Conservation (phyloP, 2,329 filamentous ascomycete species). For the Aspergillus sojae region DNA sequence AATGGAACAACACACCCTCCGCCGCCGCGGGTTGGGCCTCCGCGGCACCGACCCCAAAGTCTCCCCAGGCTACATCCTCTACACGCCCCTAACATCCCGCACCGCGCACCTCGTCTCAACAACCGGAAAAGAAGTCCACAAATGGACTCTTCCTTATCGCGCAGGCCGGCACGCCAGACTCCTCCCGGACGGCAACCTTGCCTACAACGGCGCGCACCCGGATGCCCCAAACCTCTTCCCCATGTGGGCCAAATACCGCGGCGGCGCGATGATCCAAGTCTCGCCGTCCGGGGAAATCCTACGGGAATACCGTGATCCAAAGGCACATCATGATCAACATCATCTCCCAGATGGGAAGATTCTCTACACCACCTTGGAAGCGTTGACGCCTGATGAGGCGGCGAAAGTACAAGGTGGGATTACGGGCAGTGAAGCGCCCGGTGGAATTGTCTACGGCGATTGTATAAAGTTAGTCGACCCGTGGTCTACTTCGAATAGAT, state of each 20-base stretch:
- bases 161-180: conserved; percentile 50
- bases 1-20: conserved; percentile 50
- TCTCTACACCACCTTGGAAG: conserved; percentile 48
- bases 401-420: conserved; percentile 45
- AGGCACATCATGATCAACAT: conserved; percentile 52
- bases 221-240: conserved; percentile 43
- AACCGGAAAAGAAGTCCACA: conserved; percentile 46
- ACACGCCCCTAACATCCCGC: conserved; percentile 45
- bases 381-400: conserved; percentile 40
- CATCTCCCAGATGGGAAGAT: conserved; percentile 48
- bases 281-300: conserved; percentile 42
- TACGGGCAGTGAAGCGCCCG: conserved; percentile 37
- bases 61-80: conserved; percentile 47
- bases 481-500: conserved; percentile 19
- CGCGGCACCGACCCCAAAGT: conserved; percentile 42
- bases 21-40: conserved; percentile 44
- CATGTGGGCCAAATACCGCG: conserved; percentile 51
- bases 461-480: conserved; percentile 48
- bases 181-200: conserved; percentile 48
- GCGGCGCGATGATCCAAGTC: conserved; percentile 50
- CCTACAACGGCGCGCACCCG: conserved; percentile 48
- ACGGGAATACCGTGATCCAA: conserved; percentile 44
- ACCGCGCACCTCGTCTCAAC: conserved; percentile 46
- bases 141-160: conserved; percentile 47
- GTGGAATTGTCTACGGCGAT: conserved; percentile 37